phyloP scores from a whole-genome alignment of 257 asterid species.

The Rubia yunnanensis region DNA sequence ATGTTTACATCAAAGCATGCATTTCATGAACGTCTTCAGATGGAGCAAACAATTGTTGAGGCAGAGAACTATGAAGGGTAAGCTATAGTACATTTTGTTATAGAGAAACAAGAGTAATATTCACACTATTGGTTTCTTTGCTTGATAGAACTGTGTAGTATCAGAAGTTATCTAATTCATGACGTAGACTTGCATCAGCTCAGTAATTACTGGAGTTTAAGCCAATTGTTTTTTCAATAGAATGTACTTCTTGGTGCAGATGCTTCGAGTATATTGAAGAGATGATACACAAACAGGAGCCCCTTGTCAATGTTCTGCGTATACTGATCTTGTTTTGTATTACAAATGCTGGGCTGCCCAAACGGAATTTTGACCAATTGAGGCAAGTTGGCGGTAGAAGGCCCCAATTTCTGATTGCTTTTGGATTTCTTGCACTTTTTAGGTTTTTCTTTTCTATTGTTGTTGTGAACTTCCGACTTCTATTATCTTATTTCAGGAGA shows the following conservation, averaged over 20 bases:
- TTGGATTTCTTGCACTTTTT: not conserved
- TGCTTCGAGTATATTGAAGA: constrained; percentile 91
- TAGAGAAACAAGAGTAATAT: not conserved
- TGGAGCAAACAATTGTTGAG: constrained; percentile 93
- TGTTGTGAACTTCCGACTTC: constrained; percentile 6
- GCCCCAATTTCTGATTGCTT: not conserved
- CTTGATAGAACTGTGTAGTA: not conserved
- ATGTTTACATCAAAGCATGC: constrained; percentile 75
- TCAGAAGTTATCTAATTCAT: not conserved
- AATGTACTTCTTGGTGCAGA: constrained; percentile 35
- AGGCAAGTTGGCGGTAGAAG: constrained; percentile 42
- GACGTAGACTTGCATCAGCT: not conserved
- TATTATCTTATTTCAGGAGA: constrained; percentile 46
- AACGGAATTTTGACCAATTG: constrained; percentile 72
- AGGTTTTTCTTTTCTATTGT: not conserved
- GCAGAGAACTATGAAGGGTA: constrained; percentile 92
- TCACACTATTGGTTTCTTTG: not conserved
- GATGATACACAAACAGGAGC: constrained; percentile 92
- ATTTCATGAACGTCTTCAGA: constrained; percentile 80
- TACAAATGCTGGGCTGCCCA: constrained; percentile 90
- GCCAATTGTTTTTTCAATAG: not conserved
- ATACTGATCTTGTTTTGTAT: constrained; percentile 70
- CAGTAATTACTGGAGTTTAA: not conserved
- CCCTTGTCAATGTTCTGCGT: constrained; percentile 68
- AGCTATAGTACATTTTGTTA: constrained; percentile 17